Percentiles rank a stretch among this genome's conserved stretches.
Conservation (phyloP, 1,139 yeast species). For the Trichomonascaceae sp. region DNA sequence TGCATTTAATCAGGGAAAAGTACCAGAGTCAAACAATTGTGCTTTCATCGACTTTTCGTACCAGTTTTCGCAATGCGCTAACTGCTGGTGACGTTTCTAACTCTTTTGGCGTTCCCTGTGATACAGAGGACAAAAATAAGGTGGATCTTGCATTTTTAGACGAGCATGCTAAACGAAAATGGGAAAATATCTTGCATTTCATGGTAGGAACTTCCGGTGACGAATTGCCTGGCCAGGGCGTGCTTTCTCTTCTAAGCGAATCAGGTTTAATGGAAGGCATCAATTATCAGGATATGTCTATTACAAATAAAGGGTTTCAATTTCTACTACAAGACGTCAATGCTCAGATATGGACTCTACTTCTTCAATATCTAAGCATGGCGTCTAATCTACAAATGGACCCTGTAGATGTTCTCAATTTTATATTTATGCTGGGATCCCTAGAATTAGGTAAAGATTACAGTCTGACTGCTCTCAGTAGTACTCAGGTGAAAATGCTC, state of each 20-base stretch:
- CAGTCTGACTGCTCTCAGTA: constrained; percentile 61
- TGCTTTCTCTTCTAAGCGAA: constrained; percentile 41
- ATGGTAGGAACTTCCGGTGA: constrained; percentile 81
- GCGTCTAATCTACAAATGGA: constrained; percentile 85
- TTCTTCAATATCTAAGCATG: constrained; percentile 79
- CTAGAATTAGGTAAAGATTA: constrained; percentile 87
- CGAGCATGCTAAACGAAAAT: constrained; percentile 72
- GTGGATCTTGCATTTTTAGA: constrained; percentile 66
- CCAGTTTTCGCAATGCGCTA: constrained; percentile 71
- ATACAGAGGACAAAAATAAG: constrained; percentile 43
- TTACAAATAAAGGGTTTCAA: constrained; percentile 91
- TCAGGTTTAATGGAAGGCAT: constrained; percentile 77
- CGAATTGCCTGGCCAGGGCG: constrained; percentile 46
- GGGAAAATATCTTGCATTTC: constrained; percentile 94
- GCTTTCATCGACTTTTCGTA: constrained; percentile 67
- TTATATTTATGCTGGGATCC: constrained; percentile 88
- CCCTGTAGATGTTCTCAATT: constrained; percentile 91
- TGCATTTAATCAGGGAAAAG: constrained; percentile 70
- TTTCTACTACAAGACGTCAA: constrained; percentile 86
- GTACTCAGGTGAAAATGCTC: constrained; percentile 79
- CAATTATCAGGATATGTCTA: constrained; percentile 45
- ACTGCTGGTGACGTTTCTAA: constrained; percentile 60
- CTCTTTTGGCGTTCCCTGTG: constrained; percentile 53
- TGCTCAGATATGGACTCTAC: constrained; percentile 90
- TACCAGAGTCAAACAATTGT: constrained; percentile 49